Base-by-base conservation (phyloP, 140 eudicot genomes). In the Stevia rebaudiana region DNA sequence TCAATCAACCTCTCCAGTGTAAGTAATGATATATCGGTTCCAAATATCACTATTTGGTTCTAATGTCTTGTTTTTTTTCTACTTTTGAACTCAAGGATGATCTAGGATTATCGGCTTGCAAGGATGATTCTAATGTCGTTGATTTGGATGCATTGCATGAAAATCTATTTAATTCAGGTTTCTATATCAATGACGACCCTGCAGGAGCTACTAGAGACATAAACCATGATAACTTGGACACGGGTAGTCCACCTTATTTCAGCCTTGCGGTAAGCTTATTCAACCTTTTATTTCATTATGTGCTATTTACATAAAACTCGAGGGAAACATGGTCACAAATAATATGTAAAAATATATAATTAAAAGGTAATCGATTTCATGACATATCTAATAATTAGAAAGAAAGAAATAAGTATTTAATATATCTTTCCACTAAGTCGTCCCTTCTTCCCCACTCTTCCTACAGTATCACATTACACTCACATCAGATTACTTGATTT, bases 201-300 rank as follows among this genome's bases (percentile, higher is more conserved):
- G 53, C 67, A n/a, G 75, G 58, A 31, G 70, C 76, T 8, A 64
- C 24, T 42, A 63, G 37, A 22, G 70, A 48, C 68, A 71, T 51
- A 65, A 42, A 83, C 21, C 87, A 87, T 43, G 91, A 82, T 53
- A 68, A 84, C 76, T 41, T 90, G 48, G 89, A 78, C 24, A 61
- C 87, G 25, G 97, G 78, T 50, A 82, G 85, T 35, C 95, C 95
- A 41, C 94, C 95, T 8, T 90, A 86, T 79, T 79, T 80, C 25
- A 67, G 70, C 25, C 86, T 86, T 42, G 41, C 81, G 18, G 94
- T 90, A 81, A 81, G 89, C 65, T 33, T 46, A 11, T n/a, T n/a
- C 24, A 25, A 68, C 18, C 64, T 53, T 41, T 54, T 68, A 9
- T 51, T 21, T 3, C 12, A 3, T 7, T 22, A 15, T 22, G 9